These are phyloP conservation scores for Umbelopsis sp. DNA, from an alignment of 371 early-diverging fungal genomes.

Conservation along the genomic window DNA sequence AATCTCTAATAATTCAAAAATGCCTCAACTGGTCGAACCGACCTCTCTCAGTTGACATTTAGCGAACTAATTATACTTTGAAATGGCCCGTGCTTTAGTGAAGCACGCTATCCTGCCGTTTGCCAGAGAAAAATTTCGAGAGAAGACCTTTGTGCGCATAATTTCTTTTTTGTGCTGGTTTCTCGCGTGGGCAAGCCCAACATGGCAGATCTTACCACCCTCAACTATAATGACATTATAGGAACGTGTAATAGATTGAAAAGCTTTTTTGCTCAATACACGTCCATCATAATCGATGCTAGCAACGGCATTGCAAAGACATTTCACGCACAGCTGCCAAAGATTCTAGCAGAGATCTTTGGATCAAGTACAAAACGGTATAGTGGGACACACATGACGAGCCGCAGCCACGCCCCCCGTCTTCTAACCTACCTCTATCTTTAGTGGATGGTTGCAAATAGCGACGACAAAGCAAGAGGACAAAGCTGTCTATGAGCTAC, in stretches of 20 bases:
- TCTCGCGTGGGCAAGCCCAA: slow-evolving; percentile 12
- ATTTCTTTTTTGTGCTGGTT: background rate
- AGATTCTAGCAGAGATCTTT: background rate
- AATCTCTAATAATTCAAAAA: too few relatives aligned
- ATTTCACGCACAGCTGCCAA: slow-evolving; percentile 18
- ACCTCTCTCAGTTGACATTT: too few relatives aligned
- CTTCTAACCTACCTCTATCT: background rate
- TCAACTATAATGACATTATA: slow-evolving; percentile 11
- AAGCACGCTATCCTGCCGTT: background rate
- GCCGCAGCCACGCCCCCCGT: background rate
- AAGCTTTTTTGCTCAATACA: background rate
- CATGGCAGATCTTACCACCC: slow-evolving; percentile 9
- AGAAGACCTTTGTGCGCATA: background rate
- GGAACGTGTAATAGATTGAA: slow-evolving; percentile 11
- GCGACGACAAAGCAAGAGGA: slow-evolving; percentile 22
- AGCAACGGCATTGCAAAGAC: slow-evolving; percentile 1
- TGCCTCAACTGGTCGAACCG: too few relatives aligned
- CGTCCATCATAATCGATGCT: background rate
- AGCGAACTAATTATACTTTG: background rate
- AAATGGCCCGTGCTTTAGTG: slow-evolving; percentile 6
- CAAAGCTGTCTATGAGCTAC: background rate
- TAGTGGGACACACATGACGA: too few relatives aligned
- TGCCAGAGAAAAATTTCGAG: background rate
- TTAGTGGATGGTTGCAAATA: slow-evolving; percentile 27
- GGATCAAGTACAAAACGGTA: slow-evolving; percentile 14